Base-by-base conservation (phyloP, 768 basidiomycete species). In the Lyophyllum semitale region DNA sequence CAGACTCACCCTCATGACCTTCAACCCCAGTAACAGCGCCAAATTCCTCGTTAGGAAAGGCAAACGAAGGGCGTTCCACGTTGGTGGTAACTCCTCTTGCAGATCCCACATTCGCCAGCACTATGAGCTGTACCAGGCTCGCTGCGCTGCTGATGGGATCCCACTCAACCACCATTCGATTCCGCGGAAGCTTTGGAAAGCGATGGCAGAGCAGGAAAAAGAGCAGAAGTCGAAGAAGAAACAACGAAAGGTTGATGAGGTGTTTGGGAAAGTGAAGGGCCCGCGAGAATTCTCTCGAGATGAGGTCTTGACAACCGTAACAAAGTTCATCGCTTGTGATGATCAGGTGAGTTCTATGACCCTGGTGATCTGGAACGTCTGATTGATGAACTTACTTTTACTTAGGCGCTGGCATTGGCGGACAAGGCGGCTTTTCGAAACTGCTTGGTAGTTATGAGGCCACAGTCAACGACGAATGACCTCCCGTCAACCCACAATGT, bases 51-150 rank as follows among this genome's bases (percentile, higher is more conserved):
- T 15, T 20, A 2, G 11, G 33, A 17, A 51, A 41, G 53, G 56
- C 9, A 50, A 51, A 29, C 50, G 30, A 4, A 52, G 55, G 42
- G 41, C 35, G 1, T 58, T 61, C 26, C 57, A 55, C 42, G 42
- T 32, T 20, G 53, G 60, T n/a, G 41, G 60, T 22, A 59, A 60
- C 48, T 60, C 33, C 4, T 55, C 51, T 5, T 58, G 48, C 44
- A 27, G 35, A 7, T 15, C 25, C 35, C 62, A 63, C 52, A 63
- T 63, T 18, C 32, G 47, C 12, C 59, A 60, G 23, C 61, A 63
- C 30, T 63, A 60, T 33, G 30, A 55, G 22, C 25, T 48, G 17
- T 54, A 54, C 27, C 30, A 54, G 40, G 25, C 9, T 26, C n/a
- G 30, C 1, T 54, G 53, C 29, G 12, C 2, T 11, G 38, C 25